Conservation (phyloP, 257 asterid genomes). For the Marsdenia floribunda region DNA sequence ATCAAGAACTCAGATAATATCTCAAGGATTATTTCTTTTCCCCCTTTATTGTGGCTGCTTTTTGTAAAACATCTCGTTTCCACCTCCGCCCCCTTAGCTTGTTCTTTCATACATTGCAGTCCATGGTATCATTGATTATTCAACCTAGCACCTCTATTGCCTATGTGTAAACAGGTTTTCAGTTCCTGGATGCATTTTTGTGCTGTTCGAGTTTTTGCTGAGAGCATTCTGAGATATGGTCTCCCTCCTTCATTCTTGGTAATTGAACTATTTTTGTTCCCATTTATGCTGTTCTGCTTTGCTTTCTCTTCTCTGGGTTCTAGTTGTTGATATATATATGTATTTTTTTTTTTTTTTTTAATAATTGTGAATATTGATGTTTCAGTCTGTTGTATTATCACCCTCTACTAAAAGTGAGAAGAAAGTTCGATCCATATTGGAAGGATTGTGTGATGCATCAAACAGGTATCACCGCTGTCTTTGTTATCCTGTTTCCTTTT, state of each 20-base stretch:
- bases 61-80: not conserved
- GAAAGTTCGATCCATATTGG: constrained; percentile 78
- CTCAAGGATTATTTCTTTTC: constrained; percentile 1
- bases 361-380: constrained; percentile 8
- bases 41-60: not conserved
- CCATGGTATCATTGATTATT: not conserved
- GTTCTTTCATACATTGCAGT: not conserved
- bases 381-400: constrained; percentile 79
- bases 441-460: constrained; percentile 63
- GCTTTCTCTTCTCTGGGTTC: not conserved
- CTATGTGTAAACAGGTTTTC: constrained; percentile 57
- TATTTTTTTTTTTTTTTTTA: not conserved
- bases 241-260: constrained; percentile 72
- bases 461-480: constrained; percentile 49
- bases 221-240: constrained; percentile 88
- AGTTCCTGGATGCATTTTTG: constrained; percentile 97
- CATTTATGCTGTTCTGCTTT: not conserved
- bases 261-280: constrained; percentile 8
- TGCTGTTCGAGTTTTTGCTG: constrained; percentile 80
- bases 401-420: constrained; percentile 81
- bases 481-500: constrained; percentile 3
- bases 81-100: not conserved
- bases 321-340: not conserved
- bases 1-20: not conserved
- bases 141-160: constrained; percentile 13